These are phyloP conservation scores for Debaryomycetaceae sp. DNA, from an alignment of 1,139 yeast genomes.

Conservation along the genomic window DNA sequence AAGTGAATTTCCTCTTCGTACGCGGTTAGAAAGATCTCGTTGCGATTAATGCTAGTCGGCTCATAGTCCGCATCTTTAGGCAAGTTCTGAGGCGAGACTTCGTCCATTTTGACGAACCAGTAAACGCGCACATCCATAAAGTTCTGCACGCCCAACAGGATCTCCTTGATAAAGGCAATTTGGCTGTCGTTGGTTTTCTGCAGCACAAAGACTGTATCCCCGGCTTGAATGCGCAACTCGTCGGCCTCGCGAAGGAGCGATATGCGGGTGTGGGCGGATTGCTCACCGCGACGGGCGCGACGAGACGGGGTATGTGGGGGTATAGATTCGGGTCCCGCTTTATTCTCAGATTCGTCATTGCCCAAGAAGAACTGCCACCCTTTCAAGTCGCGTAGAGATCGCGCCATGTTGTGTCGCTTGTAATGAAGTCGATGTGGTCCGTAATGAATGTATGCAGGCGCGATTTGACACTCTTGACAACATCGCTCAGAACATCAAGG, in stretches of 20 bases:
- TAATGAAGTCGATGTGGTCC: too few relatives aligned
- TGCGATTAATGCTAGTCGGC: constrained; percentile 4
- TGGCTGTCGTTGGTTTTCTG: constrained; percentile 2
- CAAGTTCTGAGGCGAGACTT: constrained; percentile 11
- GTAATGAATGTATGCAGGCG: too few relatives aligned
- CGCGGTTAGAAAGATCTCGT: constrained; percentile 36
- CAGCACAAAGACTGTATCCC: constrained; percentile 26
- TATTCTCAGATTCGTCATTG: too few relatives aligned
- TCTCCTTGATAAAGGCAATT: constrained; percentile 30
- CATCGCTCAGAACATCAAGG: too few relatives aligned
- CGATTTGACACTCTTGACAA: too few relatives aligned
- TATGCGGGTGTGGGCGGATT: constrained; percentile 5
- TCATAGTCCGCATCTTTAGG: constrained; percentile 7
- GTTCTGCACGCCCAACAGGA: constrained; percentile 26
- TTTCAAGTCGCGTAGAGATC: constrained; percentile 5
- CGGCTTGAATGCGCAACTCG: constrained; percentile 25
- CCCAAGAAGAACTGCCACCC: constrained; percentile 22
- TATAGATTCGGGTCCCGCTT: neutral
- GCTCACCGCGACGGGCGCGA: constrained; percentile 7
- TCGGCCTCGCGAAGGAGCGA: constrained; percentile 21
- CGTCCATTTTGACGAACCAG: constrained; percentile 21
- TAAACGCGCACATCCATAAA: constrained; percentile 27
- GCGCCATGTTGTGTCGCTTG: constrained; percentile 6
- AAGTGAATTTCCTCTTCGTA: constrained; percentile 21
- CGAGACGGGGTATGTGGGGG: constrained; percentile 7